Evolutionary conservation across 2,329 filamentous ascomycete species (phyloP), one percentile per base, ranked within the genome.

Genomic region (Xylaria hypoxylon): DNA sequence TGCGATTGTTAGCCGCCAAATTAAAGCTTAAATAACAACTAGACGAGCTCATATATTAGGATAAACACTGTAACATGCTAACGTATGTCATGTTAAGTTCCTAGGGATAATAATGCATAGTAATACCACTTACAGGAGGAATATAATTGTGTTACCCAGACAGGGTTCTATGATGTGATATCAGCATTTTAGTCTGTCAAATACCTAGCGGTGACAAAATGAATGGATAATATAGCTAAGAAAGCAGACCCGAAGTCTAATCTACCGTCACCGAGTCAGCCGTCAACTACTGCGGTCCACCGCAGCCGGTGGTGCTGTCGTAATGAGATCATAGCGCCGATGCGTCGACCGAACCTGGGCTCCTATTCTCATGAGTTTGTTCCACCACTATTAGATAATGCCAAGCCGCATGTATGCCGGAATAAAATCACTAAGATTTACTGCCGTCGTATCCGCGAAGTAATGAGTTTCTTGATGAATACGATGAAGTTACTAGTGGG

Each of bases 301-400:
- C 51, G 19, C 51, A n/a, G 10, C 51, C 48, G 60, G 51, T 24
- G 15, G 35, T 42, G 35, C 35, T 63, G 10, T 53, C 35, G 44
- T 31, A 63, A 45, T 31, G 19, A 58, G 61, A 52, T 51, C 11
- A 28, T 58, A 42, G 24, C 35, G 44, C 60, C 45, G 35, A 63
- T 13, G 6, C 15, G 22, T 47, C 15, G 10, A 33, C 44, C 44
- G 24, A 56, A 22, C 31, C 7, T n/a, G 26, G n/a, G 11, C 17
- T 26, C 24, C 45, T n/a, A n/a, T 31, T 31, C 33, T 44, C 19
- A 15, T 45, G 10, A 10, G 10, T 44, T 48, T 28, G 45, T 52
- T 50, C 61, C 26, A 45, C 53, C 38, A 45, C 42, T 45, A 38
- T 17, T 31, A 51, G 33, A 19, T 28, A 44, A 22, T 28, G 13